Evolutionary conservation across 1,139 yeast genomes (phyloP).

Genomic region (Hansenula lynferdii): DNA sequence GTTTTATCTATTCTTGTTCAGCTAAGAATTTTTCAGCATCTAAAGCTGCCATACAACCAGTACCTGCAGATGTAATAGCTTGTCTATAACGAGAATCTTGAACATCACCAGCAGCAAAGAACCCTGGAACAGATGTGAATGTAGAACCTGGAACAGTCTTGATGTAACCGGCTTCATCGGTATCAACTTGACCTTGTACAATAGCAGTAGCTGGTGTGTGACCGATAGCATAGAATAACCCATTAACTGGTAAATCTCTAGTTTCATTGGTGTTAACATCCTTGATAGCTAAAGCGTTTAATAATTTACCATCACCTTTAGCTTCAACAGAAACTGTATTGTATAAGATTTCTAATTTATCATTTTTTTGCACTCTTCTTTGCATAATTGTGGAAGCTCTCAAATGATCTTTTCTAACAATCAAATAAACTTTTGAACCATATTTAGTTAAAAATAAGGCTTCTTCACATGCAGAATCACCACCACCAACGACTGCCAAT

Average conservation of each 20-base stretch:
- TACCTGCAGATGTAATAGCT: constrained; percentile 98
- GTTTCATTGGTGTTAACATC: constrained; percentile 70
- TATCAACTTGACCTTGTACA: constrained; percentile 70
- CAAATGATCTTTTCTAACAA: constrained; percentile 90
- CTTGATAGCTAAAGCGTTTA: constrained; percentile 54
- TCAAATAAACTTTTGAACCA: constrained; percentile 88
- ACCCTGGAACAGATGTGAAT: constrained; percentile 82
- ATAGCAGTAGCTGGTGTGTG: constrained; percentile 92
- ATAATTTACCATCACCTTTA: constrained; percentile 84
- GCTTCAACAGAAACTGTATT: constrained; percentile 85
- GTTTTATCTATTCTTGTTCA: constrained; percentile 47
- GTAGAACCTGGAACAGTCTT: constrained; percentile 87
- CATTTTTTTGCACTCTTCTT: constrained; percentile 78
- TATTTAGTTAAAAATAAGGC: constrained; percentile 94
- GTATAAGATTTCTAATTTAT: constrained; percentile 87
- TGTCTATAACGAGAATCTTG: constrained; percentile 97
- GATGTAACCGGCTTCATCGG: constrained; percentile 86
- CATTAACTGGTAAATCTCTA: constrained; percentile 72
- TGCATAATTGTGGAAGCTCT: constrained; percentile 98
- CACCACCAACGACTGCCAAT: constrained; percentile 96
- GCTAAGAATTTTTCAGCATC: constrained; percentile 86
- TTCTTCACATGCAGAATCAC: constrained; percentile 99
- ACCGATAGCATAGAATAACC: constrained; percentile 97
- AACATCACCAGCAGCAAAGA: constrained; percentile 98
- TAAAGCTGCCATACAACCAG: constrained; percentile 99